These are phyloP conservation scores for Metschnikowia koreensis DNA, from an alignment of 805 yeast genomes.

Conservation along the genomic window DNA sequence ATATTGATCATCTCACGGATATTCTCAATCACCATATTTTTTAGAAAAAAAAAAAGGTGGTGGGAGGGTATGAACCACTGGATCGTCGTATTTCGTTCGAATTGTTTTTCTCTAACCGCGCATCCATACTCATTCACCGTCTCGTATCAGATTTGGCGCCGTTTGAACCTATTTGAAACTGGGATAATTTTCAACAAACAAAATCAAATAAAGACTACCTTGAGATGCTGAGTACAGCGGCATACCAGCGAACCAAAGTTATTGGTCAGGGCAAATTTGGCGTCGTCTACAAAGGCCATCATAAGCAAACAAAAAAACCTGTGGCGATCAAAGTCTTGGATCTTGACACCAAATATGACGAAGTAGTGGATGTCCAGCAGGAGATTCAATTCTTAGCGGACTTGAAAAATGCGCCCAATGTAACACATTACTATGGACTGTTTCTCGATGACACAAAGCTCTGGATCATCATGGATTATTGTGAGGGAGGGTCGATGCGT, in stretches of 20 bases:
- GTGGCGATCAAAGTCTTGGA: constrained; percentile 93
- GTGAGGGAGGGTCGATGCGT: constrained; percentile 94
- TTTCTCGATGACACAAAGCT: constrained; percentile 83
- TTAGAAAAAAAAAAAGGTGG: too few relatives aligned
- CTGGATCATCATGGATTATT: constrained; percentile 97
- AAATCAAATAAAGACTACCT: neutral
- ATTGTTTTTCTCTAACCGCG: too few relatives aligned
- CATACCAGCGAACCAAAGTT: constrained; percentile 78
- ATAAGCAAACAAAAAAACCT: constrained; percentile 65
- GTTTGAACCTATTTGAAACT: neutral
- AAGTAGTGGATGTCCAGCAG: constrained; percentile 89
- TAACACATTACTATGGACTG: constrained; percentile 89
- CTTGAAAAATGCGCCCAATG: constrained; percentile 82
- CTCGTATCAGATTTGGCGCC: neutral
- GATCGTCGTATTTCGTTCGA: too few relatives aligned
- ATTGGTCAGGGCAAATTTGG: constrained; percentile 98
- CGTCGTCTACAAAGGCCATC: constrained; percentile 85
- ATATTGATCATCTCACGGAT: too few relatives aligned
- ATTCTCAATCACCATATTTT: too few relatives aligned
- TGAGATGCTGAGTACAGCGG: constrained; percentile 14
- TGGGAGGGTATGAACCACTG: too few relatives aligned
- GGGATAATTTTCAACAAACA: neutral
- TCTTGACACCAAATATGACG: constrained; percentile 90
- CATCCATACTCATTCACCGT: too few relatives aligned
- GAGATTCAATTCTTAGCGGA: constrained; percentile 86